Conservation (phyloP, 495 filamentous ascomycete genomes). For the Trichoderma erinaceum region DNA sequence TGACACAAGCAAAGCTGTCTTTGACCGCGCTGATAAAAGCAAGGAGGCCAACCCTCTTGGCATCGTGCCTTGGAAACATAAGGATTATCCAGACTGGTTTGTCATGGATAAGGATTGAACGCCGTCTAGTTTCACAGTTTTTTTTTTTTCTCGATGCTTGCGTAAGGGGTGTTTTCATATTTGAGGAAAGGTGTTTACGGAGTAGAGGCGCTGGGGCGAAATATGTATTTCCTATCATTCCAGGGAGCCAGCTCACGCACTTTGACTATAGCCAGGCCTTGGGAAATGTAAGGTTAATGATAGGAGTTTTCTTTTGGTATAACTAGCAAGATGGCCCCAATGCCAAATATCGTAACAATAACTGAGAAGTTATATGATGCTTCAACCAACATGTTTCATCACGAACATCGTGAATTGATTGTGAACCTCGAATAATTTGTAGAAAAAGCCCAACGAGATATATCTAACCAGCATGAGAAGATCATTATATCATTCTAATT, state of each 20-base stretch:
- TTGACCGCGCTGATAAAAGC: constrained; percentile 39
- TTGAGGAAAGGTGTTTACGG: not conserved
- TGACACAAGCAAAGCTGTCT: constrained; percentile 35
- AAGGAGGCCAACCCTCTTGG: constrained; percentile 39
- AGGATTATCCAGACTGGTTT: constrained; percentile 46
- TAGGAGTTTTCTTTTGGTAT: too few species aligned
- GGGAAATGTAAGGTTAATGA: too few species aligned
- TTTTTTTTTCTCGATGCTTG: not conserved
- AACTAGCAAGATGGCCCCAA: too few species aligned
- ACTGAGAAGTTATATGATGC: too few species aligned
- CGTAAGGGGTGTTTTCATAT: not conserved
- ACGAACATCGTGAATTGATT: too few species aligned
- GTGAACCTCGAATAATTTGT: too few species aligned
- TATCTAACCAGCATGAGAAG: too few species aligned
- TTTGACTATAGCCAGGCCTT: too few species aligned
- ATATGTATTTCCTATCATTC: not conserved
- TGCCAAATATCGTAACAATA: too few species aligned
- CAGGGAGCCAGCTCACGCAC: not conserved
- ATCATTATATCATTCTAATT: too few species aligned
- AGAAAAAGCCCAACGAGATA: too few species aligned
- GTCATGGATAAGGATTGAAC: not conserved
- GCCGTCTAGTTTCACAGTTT: not conserved
- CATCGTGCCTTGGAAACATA: constrained; percentile 44
- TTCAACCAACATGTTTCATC: too few species aligned
- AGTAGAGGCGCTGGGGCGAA: not conserved